Base-by-base conservation (phyloP, 2,329 filamentous ascomycete genomes). In the Hypoxylon sp. region DNA sequence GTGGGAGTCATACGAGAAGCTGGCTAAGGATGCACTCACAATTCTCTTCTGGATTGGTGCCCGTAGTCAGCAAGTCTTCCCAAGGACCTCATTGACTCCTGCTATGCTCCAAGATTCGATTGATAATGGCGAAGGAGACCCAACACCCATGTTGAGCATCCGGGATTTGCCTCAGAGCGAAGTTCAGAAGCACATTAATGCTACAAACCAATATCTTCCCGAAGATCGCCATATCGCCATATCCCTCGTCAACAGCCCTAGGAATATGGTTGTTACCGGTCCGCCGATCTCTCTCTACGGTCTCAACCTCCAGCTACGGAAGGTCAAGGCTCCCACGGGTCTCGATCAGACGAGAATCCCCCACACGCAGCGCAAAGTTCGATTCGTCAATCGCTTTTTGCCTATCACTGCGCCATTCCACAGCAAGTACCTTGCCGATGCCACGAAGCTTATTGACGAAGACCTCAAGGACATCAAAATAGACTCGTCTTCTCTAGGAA, bases 41-140 rank as follows among this genome's bases (percentile, higher is more conserved):
- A 90, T 97, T 67, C 87, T 99, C 20, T 99, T 99, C 80, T 99
- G 94, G 94, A 96, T 99, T 62, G 94, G 95, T 69, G 87, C 93
- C 55, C 88, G 94, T 67, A 97, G 93, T 72, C 94, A 99, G 73
- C 94, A 99, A 73, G 92, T 92, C 2, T 99, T 97, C 74, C 95
- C 94, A 27, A 86, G 90, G 63, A 99, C 94, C 3, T 97, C 94
- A 23, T 82, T 99, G 65, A 91, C 92, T 3, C 95, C 94, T 0
- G 89, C 85, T 32, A 90, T 93, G 67, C 81, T 99, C 44, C 90
- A 93, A 69, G 94, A 99, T 73, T 97, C 94, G 1, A 82, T 91
- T 61, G 93, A 97, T 69, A 87, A 94, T 70, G 93, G 94, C 42
- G 94, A 99, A 75, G 95, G 95, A n/a, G 83, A 82, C 4, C 94